Evolutionary conservation across 768 basidiomycete species (phyloP), one percentile per base, ranked within the genome.

Genomic region (Mycena olivaceomarginata): DNA sequence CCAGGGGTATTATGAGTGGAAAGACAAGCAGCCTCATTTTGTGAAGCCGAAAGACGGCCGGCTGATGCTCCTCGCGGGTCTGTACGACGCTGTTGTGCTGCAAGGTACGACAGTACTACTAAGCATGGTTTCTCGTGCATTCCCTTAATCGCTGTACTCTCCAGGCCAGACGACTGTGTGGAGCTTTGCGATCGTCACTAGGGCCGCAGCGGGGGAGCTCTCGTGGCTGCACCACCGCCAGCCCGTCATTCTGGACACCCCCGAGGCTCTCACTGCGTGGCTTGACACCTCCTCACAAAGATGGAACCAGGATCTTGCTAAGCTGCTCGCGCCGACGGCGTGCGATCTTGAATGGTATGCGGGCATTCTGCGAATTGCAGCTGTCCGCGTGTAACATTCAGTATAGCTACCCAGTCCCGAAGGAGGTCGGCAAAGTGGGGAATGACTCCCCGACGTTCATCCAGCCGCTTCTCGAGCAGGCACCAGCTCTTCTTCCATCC

Each of bases 1-100:
- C 69, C 91, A 96, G 83, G 96, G 96, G 90, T 98, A 98, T 84
- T 99, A 96, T 83, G 98, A 99, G 85, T 99, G 98, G 69, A 95
- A 93, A 81, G 89, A 92, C 53, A 95, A 95, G 79, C 81, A 96
- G 1, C 96, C 98, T 0, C 93, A 98, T 82, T 97, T 97, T 80
- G 93, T 92, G 45, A 95, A 93, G 81, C 92, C 90, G 57, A 90
- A 91, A 60, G 91, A 94, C 72, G 88, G 88, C 0, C 87, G 87
- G 39, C 80, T 98, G 5, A 92, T 99, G 90, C 91, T 97, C 41
- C 89, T 99, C 82, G 98, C 98, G 2, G 98, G 97, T 1, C 85
- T 99, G 1, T 98, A 95, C 81, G 97, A 98, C 77, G 90, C 85
- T 66, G 92, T 91, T 5, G 84, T 90, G 22, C 88, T 95, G 16